Conservation (phyloP, 2,329 filamentous ascomycete genomes). For the Ophiosphaerella herpotricha region DNA sequence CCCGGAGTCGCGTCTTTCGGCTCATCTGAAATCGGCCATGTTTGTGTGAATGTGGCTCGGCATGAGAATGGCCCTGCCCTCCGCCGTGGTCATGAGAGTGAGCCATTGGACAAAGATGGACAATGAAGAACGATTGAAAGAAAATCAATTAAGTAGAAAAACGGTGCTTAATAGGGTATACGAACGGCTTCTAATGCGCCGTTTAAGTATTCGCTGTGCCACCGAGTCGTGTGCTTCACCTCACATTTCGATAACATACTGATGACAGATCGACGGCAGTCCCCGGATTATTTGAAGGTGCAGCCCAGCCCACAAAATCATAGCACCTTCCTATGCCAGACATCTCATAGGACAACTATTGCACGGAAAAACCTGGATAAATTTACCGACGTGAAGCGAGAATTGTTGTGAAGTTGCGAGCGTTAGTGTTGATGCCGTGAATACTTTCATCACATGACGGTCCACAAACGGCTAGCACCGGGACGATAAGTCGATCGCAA, state of each 20-base stretch:
- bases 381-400: too few species aligned
- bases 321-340: not conserved
- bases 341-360: not conserved
- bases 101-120: slow-evolving; percentile 13
- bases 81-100: slow-evolving; percentile 10
- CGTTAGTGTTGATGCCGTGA: not conserved
- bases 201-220: slow-evolving; percentile 12
- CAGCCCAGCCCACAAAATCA: not conserved
- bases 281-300: not conserved
- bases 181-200: not conserved
- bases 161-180: not conserved
- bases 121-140: not conserved
- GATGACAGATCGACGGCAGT: not conserved
- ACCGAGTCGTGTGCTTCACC: slow-evolving; percentile 1
- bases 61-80: slow-evolving; percentile 1
- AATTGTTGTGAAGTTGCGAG: not conserved
- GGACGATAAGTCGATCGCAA: slow-evolving; percentile 10
- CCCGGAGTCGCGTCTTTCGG: slow-evolving; percentile 39
- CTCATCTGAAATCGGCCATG: slow-evolving; percentile 27
- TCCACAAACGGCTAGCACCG: slow-evolving; percentile 16
- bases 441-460: slow-evolving; percentile 13
- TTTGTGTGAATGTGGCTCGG: slow-evolving; percentile 4
- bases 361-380: too few species aligned
- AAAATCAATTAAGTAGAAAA: not conserved
- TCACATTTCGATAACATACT: slow-evolving; percentile 15